Evolutionary conservation across 2,329 filamentous ascomycete species (phyloP).

Genomic region (Xylariaceae sp.): DNA sequence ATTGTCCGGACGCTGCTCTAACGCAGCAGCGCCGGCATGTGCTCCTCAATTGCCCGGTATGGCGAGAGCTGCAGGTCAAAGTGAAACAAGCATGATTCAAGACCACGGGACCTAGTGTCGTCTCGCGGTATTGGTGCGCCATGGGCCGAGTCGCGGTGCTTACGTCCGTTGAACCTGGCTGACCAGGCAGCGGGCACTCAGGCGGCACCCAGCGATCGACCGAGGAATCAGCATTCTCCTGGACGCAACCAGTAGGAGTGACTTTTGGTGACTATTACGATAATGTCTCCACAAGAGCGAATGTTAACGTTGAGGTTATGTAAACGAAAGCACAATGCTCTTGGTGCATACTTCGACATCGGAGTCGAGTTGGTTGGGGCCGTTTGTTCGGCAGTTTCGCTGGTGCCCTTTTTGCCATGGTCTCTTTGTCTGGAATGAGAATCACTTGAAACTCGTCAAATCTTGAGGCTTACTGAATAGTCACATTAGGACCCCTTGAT

Average conservation of each 20-base stretch:
- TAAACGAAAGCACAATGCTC: neutral
- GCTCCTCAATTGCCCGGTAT: neutral
- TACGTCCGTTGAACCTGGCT: neutral
- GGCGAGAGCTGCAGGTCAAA: slow-evolving; percentile 1
- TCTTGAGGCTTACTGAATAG: neutral
- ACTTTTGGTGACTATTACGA: slow-evolving; percentile 4
- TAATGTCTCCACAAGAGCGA: slow-evolving; percentile 6
- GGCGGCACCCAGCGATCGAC: slow-evolving; percentile 8
- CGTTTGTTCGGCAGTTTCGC: neutral
- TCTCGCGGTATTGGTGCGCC: slow-evolving; percentile 9
- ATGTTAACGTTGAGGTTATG: neutral
- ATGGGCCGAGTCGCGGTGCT: slow-evolving; percentile 11
- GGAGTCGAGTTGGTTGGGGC: neutral
- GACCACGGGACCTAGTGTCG: slow-evolving; percentile 5
- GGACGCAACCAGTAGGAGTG: neutral
- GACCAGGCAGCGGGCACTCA: neutral
- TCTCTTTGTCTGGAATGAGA: neutral
- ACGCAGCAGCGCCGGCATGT: neutral
- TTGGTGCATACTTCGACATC: slow-evolving; percentile 14
- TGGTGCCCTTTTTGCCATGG: neutral
- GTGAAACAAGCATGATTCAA: slow-evolving; percentile 11
- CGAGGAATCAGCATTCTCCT: neutral
- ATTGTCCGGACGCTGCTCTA: neutral
- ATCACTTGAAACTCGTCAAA: neutral
- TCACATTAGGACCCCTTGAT: neutral